Evolutionary conservation across 352 stramenopile genomes (phyloP).

Genomic region (Globisporangium parvum): DNA sequence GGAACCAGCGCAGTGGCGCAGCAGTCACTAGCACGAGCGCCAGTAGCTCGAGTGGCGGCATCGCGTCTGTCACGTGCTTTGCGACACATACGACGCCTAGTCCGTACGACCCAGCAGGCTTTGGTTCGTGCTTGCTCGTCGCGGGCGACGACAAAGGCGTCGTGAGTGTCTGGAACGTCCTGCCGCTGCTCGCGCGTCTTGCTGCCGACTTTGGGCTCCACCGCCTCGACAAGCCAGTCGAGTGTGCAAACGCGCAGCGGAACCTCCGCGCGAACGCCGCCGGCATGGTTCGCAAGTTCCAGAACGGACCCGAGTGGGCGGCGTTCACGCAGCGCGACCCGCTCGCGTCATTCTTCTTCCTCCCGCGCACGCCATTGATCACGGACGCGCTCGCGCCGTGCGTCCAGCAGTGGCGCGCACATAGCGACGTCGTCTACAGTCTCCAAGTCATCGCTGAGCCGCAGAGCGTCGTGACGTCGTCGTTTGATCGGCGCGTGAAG

Average conservation of each 20-base stretch:
- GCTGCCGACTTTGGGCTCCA: conserved; percentile 41
- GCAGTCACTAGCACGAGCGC: neutral
- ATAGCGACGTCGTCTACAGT: conserved; percentile 73
- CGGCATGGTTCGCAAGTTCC: conserved; percentile 63
- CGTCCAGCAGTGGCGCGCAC: conserved; percentile 58
- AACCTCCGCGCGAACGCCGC: conserved; percentile 70
- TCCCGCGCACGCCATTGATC: conserved; percentile 42
- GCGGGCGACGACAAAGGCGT: conserved; percentile 76
- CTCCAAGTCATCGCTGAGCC: conserved; percentile 66
- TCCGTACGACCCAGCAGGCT: conserved; percentile 16
- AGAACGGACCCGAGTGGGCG: conserved; percentile 55
- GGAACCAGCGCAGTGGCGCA: conserved; percentile 28
- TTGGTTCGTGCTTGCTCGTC: conserved; percentile 47
- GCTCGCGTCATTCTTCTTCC: conserved; percentile 54
- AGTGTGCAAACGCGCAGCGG: conserved; percentile 66
- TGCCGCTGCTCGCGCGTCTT: conserved; percentile 48
- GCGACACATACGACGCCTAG: conserved; percentile 22
- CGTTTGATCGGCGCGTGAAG: conserved; percentile 73
- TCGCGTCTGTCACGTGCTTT: conserved; percentile 44
- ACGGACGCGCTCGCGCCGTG: conserved; percentile 21
- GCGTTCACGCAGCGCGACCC: conserved; percentile 47
- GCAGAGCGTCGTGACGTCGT: conserved; percentile 65
- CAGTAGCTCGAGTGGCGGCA: conserved; percentile 14
- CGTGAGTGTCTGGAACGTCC: conserved; percentile 67
- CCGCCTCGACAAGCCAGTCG: conserved; percentile 38